These are phyloP conservation scores for Camellia sinensis DNA, from an alignment of 148 eudicot genomes.

Conservation along the genomic window DNA sequence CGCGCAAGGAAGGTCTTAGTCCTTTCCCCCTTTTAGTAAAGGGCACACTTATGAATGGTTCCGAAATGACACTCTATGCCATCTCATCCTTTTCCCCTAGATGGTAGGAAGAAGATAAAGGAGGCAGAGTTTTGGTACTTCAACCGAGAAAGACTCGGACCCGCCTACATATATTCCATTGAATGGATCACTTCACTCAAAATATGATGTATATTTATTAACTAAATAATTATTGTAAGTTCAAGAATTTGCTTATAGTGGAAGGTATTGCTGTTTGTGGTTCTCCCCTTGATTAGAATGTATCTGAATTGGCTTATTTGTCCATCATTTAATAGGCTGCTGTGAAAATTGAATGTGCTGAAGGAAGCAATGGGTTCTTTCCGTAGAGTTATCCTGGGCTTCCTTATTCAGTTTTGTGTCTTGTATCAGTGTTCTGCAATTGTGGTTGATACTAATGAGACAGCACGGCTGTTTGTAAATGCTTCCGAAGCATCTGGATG, in stretches of 20 bases:
- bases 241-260: neutral
- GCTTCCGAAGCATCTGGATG: slow-evolving; percentile 41
- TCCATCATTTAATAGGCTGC: neutral
- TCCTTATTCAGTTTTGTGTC: slow-evolving; percentile 33
- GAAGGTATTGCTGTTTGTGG: neutral
- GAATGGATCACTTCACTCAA: neutral
- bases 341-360: slow-evolving; percentile 15
- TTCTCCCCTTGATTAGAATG: neutral
- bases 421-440: slow-evolving; percentile 33
- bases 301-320: neutral
- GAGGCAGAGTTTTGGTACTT: too few species aligned
- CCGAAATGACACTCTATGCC: too few species aligned
- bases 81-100: too few species aligned
- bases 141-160: too few species aligned
- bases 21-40: too few species aligned
- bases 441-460: slow-evolving; percentile 44
- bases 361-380: slow-evolving; percentile 47
- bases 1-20: too few species aligned
- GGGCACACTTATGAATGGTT: too few species aligned
- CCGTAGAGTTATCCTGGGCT: slow-evolving; percentile 26
- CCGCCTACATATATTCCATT: neutral
- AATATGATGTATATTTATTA: neutral
- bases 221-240: too few species aligned
- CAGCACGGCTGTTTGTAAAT: slow-evolving; percentile 56
- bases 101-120: too few species aligned